Base-by-base conservation (phyloP, 768 basidiomycete genomes). In the Pseudohyphozyma bogoriensis region DNA sequence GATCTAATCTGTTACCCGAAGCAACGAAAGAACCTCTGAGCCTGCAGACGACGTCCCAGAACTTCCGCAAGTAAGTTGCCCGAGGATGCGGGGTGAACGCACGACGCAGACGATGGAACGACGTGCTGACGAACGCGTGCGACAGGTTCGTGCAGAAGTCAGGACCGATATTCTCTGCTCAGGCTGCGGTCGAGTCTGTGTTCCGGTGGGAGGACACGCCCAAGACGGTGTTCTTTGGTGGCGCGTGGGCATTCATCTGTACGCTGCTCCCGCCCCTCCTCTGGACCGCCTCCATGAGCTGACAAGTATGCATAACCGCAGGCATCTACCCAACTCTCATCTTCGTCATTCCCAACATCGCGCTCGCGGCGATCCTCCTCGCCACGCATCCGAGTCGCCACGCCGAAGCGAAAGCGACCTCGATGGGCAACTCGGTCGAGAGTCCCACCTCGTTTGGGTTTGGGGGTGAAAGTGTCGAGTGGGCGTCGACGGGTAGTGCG, bases 141-240 rank as follows among this genome's bases (percentile, higher is more conserved):
- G 11, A 32, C 62, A 63, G 66, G 2, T 71, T 71, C 55, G 70
- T 71, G 1, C 64, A 65, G 13, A 71, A 71, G 59, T 47, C 62
- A 15, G 70, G 70, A 6, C 68, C 66, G 12, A 60, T 71, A 39
- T 71, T 69, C 39, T 54, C 56, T 20, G 68, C 65, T n/a, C 64
- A 67, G 29, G 68, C 69, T 40, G 59, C 63, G 5, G 56, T 65
- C 32, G 70, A 71, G 51, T 56, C 56, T 8, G 62, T 71, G 1
- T 33, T 71, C 9, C 29, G 58, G 22, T 71, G 70, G 70, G 64
- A 69, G 18, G 60, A 69, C 35, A 60, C 64, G 10, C 26, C 63
- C 20, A 67, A 67, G 47, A 71, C 70, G 13, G n/a, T 62, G 36
- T 67, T 69, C 50, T 69, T 64, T n/a, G 70, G 54, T 2, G 50